Conservation (phyloP, 2,329 filamentous ascomycete species). For the Colletotrichum cuscutae region DNA sequence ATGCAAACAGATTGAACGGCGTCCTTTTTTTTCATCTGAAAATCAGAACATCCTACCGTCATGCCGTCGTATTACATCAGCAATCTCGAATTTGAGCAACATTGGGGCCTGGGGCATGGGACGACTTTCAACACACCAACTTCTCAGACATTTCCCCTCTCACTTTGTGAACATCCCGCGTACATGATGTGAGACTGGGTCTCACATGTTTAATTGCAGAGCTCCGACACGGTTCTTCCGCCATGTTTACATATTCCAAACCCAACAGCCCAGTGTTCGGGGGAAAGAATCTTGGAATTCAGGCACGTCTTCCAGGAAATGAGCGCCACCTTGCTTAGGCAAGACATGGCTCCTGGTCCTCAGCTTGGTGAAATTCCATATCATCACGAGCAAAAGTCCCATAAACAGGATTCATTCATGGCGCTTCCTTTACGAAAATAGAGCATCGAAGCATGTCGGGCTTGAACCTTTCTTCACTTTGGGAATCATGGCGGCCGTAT, state of each 20-base stretch:
- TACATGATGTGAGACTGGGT: conserved; percentile 18
- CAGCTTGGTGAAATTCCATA: neutral
- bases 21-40: conserved; percentile 11
- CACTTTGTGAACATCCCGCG: conserved; percentile 9
- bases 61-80: neutral
- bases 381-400: neutral
- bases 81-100: neutral
- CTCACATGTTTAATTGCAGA: conserved; percentile 28
- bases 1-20: neutral
- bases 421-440: conserved; percentile 14
- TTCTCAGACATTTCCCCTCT: neutral
- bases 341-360: neutral
- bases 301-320: conserved; percentile 18
- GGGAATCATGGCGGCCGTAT: neutral
- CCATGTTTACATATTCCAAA: conserved; percentile 12
- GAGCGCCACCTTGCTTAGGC: neutral
- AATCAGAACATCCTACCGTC: neutral
- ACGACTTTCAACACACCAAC: neutral
- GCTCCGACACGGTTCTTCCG: neutral
- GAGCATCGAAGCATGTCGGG: conserved; percentile 12
- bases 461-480: neutral
- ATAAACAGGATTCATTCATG: neutral
- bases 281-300: neutral
- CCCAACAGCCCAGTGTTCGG: neutral
- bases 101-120: neutral